phyloP scores from a whole-genome alignment of 495 filamentous ascomycete species.

The Penicillium dipodomyicola region DNA sequence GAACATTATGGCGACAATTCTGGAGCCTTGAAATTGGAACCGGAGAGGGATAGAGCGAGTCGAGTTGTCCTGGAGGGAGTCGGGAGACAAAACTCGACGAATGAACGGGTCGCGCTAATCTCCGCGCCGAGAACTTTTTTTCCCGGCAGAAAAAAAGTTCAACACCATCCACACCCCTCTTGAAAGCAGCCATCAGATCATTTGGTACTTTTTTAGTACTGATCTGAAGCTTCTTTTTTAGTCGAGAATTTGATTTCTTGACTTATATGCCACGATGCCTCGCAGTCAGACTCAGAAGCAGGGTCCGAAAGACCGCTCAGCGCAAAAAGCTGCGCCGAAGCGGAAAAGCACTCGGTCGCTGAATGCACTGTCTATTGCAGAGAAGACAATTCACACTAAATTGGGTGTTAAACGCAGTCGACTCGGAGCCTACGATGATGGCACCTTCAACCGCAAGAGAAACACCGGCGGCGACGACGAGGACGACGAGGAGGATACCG shows the following conservation, averaged over 20 bases:
- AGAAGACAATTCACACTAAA: slow-evolving; percentile 53
- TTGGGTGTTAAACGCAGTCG: slow-evolving; percentile 54
- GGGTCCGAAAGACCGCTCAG: slow-evolving; percentile 49
- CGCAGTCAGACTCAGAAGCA: slow-evolving; percentile 57
- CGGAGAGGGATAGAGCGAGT: slow-evolving; percentile 6
- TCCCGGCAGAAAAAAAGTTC: slow-evolving; percentile 35
- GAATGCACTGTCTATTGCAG: slow-evolving; percentile 83
- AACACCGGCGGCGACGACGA: slow-evolving; percentile 32
- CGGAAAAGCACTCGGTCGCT: slow-evolving; percentile 59
- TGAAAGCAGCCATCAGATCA: slow-evolving; percentile 15
- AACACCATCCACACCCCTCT: slow-evolving; percentile 20
- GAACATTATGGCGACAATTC: slow-evolving; percentile 44
- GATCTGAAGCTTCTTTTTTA: slow-evolving; percentile 11
- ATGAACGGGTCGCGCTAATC: slow-evolving; percentile 35
- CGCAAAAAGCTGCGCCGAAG: slow-evolving; percentile 45
- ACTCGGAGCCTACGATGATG: slow-evolving; percentile 56
- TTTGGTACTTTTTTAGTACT: slow-evolving; percentile 12
- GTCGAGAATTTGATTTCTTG: slow-evolving; percentile 10
- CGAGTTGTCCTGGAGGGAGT: slow-evolving; percentile 11
- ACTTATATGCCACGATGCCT: slow-evolving; percentile 53
- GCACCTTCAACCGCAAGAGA: slow-evolving; percentile 43
- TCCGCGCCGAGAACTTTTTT: slow-evolving; percentile 46
- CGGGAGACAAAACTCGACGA: slow-evolving; percentile 20
- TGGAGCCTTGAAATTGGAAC: not conserved
- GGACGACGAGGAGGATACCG: slow-evolving; percentile 53